Percentiles rank a stretch among this genome's conserved stretches.
Conservation (phyloP, 2,329 filamentous ascomycete species). For the Neofusicoccum kwambonambiense region DNA sequence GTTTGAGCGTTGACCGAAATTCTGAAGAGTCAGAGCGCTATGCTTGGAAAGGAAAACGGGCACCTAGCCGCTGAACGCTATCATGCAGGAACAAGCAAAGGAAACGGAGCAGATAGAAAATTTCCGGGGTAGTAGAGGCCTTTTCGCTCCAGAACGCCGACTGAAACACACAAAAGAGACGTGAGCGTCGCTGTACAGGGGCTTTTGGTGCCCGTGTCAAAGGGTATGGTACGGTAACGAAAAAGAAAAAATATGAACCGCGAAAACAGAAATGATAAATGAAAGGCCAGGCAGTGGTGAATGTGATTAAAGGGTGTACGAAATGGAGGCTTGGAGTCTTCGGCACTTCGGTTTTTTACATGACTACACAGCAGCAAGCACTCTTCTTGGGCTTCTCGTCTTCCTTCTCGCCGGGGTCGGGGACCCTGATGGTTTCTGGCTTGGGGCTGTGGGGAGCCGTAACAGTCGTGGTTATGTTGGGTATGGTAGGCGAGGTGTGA, state of each 20-base stretch:
- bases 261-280: neutral
- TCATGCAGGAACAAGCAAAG: constrained; percentile 5
- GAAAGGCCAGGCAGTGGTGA: neutral
- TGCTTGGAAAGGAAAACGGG: constrained; percentile 6
- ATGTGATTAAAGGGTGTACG: neutral
- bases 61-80: constrained; percentile 14
- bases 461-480: constrained; percentile 12
- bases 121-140: neutral
- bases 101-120: constrained; percentile 3
- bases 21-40: neutral
- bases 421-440: constrained; percentile 50
- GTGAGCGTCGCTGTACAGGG: constrained; percentile 18
- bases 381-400: constrained; percentile 57
- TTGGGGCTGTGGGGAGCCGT: constrained; percentile 22
- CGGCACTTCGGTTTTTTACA: constrained; percentile 50
- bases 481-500: constrained; percentile 21
- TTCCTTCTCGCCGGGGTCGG: constrained; percentile 50
- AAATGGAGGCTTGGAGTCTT: neutral
- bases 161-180: constrained; percentile 17
- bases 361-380: constrained; percentile 72
- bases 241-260: constrained; percentile 7
- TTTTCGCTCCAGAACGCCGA: constrained; percentile 15
- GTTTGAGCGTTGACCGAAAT: neutral
- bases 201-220: constrained; percentile 9
- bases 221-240: constrained; percentile 15